phyloP scores from a whole-genome alignment of 2,329 filamentous ascomycete species.

The Nemania sp. region DNA sequence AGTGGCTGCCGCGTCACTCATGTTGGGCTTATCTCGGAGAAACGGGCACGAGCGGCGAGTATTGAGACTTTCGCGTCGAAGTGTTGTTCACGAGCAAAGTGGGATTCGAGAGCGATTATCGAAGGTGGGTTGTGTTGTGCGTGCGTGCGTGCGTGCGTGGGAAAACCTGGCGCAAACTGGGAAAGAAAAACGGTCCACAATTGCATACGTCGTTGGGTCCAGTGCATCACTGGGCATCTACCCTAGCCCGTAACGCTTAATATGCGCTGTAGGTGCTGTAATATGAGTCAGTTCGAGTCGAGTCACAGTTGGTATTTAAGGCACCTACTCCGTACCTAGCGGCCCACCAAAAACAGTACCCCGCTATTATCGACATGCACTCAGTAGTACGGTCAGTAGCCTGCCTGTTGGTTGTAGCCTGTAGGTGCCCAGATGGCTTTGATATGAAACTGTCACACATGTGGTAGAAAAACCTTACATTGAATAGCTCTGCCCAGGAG shows the following conservation, averaged over 20 bases:
- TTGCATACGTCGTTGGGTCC: conserved; percentile 5
- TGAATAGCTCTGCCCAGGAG: too few species aligned
- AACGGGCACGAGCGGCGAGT: conserved; percentile 30
- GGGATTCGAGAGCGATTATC: conserved; percentile 25
- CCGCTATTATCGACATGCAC: too few species aligned
- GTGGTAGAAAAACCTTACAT: too few species aligned
- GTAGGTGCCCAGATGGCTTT: neutral
- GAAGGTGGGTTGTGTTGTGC: conserved; percentile 30
- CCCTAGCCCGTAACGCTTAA: neutral
- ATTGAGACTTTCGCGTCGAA: conserved; percentile 28
- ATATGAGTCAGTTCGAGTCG: too few species aligned
- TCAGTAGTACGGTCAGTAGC: neutral
- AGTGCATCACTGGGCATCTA: neutral
- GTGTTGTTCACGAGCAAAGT: conserved; percentile 19
- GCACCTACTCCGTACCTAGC: neutral
- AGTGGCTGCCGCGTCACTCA: conserved; percentile 84
- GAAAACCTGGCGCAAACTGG: conserved; percentile 26
- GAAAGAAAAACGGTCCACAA: conserved; percentile 11
- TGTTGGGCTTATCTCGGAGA: conserved; percentile 55
- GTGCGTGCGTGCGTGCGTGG: too few species aligned
- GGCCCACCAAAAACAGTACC: neutral
- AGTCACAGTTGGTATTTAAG: too few species aligned
- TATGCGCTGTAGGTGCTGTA: too few species aligned
- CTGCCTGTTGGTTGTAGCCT: neutral
- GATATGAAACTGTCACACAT: too few species aligned